Base-by-base conservation (phyloP, 306 rosid species). In the Casuarina equisetifolia region DNA sequence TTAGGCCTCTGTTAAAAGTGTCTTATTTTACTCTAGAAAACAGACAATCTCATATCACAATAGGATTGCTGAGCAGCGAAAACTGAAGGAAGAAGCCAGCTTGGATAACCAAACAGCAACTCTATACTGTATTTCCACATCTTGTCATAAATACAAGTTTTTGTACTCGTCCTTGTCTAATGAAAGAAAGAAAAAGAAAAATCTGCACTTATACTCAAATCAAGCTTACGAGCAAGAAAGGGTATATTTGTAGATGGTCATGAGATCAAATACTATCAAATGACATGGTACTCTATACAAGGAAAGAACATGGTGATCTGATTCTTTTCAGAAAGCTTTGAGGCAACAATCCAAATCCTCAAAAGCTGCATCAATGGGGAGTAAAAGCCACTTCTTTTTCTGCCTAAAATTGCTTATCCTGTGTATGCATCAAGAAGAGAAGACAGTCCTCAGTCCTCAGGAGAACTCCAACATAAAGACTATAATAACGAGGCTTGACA, bases 221-320 rank as follows among this genome's bases (percentile, higher is more conserved):
- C 69, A 62, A 12, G 45, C 32, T 16, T 38, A 57, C 13, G 70
- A 25, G 0, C 32, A 25, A 25, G 32, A 25, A 25, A 25, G 32
- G 32, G 32, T 25, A 25, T 1, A 25, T 25, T 1, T 25, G 32
- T 25, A 25, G 32, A 66, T 17, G 48, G 49, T 66, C 49, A 40
- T 16, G 13, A 42, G 25, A 66, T 39, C 64, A 25, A 20, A 58
- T 58, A 58, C 25, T 9, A 58, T 10, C 70, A 62, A 62, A 62
- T 62, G 70, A 66, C 12, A 66, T 17, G 49, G 40, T 17, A 40
- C 49, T 25, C 83, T 83, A 50, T 83, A 83, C 81, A 78, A 36
- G 64, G 64, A 73, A 51, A 68, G 43, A 79, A 43, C 59, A 11
- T 25, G 74, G 62, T 49, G 52, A 38, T 58, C 38, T 5, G 9